A percentile compares a stretch with the other conserved stretches of the same genome.
These are phyloP conservation scores for Xylaria polymorpha DNA, from an alignment of 2,329 filamentous ascomycete genomes.

Conservation along the genomic window DNA sequence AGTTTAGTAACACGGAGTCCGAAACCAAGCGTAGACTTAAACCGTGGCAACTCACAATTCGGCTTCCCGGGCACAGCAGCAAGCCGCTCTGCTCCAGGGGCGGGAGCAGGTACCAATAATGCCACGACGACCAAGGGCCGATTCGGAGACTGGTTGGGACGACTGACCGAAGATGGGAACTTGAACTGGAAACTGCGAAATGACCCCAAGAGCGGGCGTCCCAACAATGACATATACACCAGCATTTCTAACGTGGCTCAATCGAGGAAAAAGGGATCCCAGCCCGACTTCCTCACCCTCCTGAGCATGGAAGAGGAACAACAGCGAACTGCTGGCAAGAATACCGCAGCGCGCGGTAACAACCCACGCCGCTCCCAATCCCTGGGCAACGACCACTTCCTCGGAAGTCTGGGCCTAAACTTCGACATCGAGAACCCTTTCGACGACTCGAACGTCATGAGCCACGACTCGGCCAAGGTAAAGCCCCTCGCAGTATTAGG, in stretches of 20 bases:
- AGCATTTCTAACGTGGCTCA: slow-evolving; percentile 46
- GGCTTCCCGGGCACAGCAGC: slow-evolving; percentile 48
- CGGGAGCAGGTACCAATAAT: slow-evolving; percentile 37
- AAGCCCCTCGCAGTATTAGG: slow-evolving; percentile 51
- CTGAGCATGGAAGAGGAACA: slow-evolving; percentile 58
- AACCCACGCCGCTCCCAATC: slow-evolving; percentile 48
- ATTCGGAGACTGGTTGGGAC: slow-evolving; percentile 60
- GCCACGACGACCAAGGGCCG: slow-evolving; percentile 52
- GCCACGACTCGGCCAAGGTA: slow-evolving; percentile 55
- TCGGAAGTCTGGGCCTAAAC: slow-evolving; percentile 55
- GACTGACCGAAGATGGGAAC: slow-evolving; percentile 55
- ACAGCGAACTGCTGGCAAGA: slow-evolving; percentile 41
- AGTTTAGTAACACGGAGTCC: slow-evolving; percentile 49
- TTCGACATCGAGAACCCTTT: slow-evolving; percentile 58
- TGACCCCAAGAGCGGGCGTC: slow-evolving; percentile 45
- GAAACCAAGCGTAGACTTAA: slow-evolving; percentile 59
- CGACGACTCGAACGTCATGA: slow-evolving; percentile 58
- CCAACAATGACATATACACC: slow-evolving; percentile 45
- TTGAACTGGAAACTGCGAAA: slow-evolving; percentile 53
- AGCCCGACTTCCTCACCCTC: slow-evolving; percentile 59
- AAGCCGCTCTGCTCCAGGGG: slow-evolving; percentile 54
- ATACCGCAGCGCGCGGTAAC: slow-evolving; percentile 43
- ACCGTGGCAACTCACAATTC: slow-evolving; percentile 66
- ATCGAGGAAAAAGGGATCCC: slow-evolving; percentile 40
- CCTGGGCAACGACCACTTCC: slow-evolving; percentile 54